Base-by-base conservation (phyloP, 768 basidiomycete species). In the Lactarius hengduanensis region DNA sequence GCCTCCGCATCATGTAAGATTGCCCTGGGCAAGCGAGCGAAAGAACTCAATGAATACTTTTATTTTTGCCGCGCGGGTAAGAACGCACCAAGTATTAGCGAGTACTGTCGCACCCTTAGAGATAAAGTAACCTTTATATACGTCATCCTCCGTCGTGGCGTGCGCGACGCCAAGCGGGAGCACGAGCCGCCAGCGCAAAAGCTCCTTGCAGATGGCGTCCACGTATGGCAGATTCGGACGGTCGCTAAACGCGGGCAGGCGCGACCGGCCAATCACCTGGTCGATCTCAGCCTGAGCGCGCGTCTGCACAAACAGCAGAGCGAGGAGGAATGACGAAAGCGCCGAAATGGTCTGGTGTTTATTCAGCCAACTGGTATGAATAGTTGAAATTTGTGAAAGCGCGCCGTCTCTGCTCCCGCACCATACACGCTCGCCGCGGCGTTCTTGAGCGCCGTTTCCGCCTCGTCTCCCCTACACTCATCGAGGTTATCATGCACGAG, bases 221-320 rank as follows among this genome's bases (percentile, higher is more conserved):
- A 75, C 47, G 58, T 75, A 75, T 15, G 74, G 74, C 28, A 74
- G 50, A 54, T 15, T n/a, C 2, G 61, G 64, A 15, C 69, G 60
- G 20, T 72, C 72, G 8, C 50, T 66, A 32, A 71, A 66, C 13
- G 28, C 62, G 0, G 74, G 74, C 22, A 73, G 53, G 15, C 72
- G 66, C 53, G 61, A 56, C 5, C 64, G 47, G 22, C 74, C 74
- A 20, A 74, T 50, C 20, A 66, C 66, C 0, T 15, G 30, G 50
- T 72, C 70, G 41, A 72, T 58, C 61, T 72, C 72, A 20, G 32
- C 67, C 40, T 68, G 63, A 34, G 70, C 62, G 22, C 58, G 57
- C 43, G 16, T 13, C 47, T 68, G 58, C 34, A 65, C 60, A 1
- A 67, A 67, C 45, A 71, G 10, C 47, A 71, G 32, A 11, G 43